Base-by-base conservation (phyloP, 1,139 yeast species). In the Taphrina confusa region DNA sequence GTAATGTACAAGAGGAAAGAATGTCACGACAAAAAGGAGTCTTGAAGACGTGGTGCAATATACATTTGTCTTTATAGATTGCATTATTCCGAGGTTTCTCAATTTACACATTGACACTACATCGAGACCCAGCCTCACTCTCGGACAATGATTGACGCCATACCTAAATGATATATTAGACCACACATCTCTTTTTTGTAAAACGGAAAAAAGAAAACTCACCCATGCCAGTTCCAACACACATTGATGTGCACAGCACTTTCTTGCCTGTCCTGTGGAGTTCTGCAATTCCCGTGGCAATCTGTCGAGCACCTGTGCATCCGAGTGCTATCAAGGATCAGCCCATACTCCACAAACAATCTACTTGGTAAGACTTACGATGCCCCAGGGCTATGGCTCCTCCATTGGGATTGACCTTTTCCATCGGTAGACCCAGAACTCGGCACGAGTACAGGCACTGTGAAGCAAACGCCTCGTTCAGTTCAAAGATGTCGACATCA, bases 361-460 rank as follows among this genome's bases (percentile, higher is more conserved):
- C 11, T 12, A 30, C 9, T 9, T 30, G 12, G 33, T 9, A 30
- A 20, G n/a, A 14, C 52, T 47, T 47, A 33, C 97, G 97, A 74
- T 91, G 97, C 47, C 97, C 97, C 66, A 91, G 74, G 20, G 97
- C 97, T 70, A 91, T 90, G 62, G 97, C 97, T 71, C 97, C 97
- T 71, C 97, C 97, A 71, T 85, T 83, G 65, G 91, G 88, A 76
- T 91, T 91, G 68, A 90, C 91, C 73, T 84, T 88, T 61, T 78
- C 80, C 61, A 73, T 65, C 63, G 90, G 91, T 65, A 91, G 81
- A 63, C 85, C 83, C 68, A 82, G 79, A 47, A 81, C 77, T 65
- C 79, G 78, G 58, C 88, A 80, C 63, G 92, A 85, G 77, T 81
- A 91, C 61, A 91, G 75, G 62, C 95, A 89, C 77, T 91, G 97